Evolutionary conservation across 2,329 filamentous ascomycete species (phyloP).

Genomic region (Hymenoscyphus salicellus): DNA sequence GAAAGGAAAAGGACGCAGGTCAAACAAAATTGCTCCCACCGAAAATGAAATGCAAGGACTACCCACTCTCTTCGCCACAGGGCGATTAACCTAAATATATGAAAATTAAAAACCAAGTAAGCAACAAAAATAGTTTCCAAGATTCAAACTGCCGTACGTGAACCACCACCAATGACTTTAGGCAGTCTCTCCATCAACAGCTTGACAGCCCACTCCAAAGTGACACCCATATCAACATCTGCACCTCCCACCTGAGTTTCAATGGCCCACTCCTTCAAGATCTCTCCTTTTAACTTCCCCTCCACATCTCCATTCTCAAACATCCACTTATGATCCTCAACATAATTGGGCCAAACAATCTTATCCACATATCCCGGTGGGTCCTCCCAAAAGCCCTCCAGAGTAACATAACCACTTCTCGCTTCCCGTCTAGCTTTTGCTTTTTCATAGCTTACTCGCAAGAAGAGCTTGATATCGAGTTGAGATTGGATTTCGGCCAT

Average conservation of each 20-base stretch:
- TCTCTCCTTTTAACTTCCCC: slow-evolving; percentile 48
- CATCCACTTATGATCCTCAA: slow-evolving; percentile 74
- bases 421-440: slow-evolving; percentile 66
- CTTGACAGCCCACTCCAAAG: slow-evolving; percentile 67
- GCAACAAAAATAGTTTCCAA: background rate
- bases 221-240: slow-evolving; percentile 58
- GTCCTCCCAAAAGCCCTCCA: slow-evolving; percentile 92
- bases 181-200: slow-evolving; percentile 48
- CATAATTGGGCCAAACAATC: slow-evolving; percentile 95
- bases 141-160: background rate
- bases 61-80: no score
- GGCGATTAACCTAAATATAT: background rate
- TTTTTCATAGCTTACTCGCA: slow-evolving; percentile 63
- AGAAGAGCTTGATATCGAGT: slow-evolving; percentile 75
- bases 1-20: no score
- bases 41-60: no score
- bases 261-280: slow-evolving; percentile 46
- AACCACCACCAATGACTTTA: slow-evolving; percentile 8
- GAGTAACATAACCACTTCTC: slow-evolving; percentile 72
- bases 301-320: slow-evolving; percentile 67
- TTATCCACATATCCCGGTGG: slow-evolving; percentile 91
- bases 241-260: slow-evolving; percentile 47
- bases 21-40: no score
- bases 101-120: background rate
- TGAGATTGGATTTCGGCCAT: slow-evolving; percentile 51